Percentiles rank a stretch among this genome's conserved stretches.
Conservation (phyloP, 2,329 filamentous ascomycete species). For the Mariannaea sp. region DNA sequence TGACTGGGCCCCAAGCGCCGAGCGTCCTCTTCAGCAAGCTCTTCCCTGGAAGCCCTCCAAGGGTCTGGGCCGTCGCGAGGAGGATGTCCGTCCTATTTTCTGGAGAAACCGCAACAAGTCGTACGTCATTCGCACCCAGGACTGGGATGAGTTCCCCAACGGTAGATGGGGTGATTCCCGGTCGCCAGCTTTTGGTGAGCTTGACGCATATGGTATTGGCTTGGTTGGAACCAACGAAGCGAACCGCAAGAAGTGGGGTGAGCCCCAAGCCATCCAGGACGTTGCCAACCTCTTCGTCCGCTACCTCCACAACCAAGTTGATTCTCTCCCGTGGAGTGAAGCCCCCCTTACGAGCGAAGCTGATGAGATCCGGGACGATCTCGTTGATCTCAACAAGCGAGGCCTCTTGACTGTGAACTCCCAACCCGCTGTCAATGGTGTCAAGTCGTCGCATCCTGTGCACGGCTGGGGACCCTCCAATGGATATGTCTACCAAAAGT, state of each 20-base stretch:
- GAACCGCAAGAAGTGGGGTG: constrained; percentile 93
- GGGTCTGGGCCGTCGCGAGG: constrained; percentile 82
- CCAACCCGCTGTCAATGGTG: constrained; percentile 90
- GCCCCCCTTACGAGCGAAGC: constrained; percentile 83
- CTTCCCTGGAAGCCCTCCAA: constrained; percentile 96
- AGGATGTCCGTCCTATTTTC: constrained; percentile 97
- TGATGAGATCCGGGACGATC: constrained; percentile 73
- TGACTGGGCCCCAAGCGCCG: constrained; percentile 75
- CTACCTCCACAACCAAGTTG: constrained; percentile 81
- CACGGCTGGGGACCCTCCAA: constrained; percentile 95
- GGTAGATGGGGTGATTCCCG: constrained; percentile 97
- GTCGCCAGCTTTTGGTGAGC: constrained; percentile 92
- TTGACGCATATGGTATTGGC: constrained; percentile 93
- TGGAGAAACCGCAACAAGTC: constrained; percentile 98
- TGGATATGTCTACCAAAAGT: constrained; percentile 98
- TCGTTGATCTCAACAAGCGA: constrained; percentile 81
- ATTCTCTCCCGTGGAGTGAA: constrained; percentile 93
- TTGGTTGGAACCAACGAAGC: constrained; percentile 94
- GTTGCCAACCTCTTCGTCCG: constrained; percentile 82
- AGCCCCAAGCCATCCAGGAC: constrained; percentile 78
- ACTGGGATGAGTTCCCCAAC: constrained; percentile 99
- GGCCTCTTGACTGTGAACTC: constrained; percentile 97
- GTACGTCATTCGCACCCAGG: constrained; percentile 92
- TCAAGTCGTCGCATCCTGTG: constrained; percentile 82
- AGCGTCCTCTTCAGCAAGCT: constrained; percentile 82